Percentiles rank a stretch among this genome's conserved stretches.
Evolutionary conservation across 106 monocot species (phyloP).

Genomic region (Dendrobium chrysotoxum): DNA sequence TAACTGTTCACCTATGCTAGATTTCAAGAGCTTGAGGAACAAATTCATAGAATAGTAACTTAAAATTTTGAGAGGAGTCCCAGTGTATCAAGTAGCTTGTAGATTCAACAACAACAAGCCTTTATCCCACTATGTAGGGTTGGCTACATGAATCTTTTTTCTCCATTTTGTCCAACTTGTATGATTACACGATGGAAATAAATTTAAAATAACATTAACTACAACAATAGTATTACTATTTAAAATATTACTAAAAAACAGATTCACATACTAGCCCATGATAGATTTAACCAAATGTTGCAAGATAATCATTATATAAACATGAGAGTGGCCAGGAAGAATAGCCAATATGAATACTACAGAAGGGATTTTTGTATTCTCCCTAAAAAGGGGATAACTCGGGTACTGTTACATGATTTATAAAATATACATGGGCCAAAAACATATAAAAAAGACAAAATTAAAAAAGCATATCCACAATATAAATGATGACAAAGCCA

Average conservation of each 20-base stretch:
- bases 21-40: too few relatives aligned
- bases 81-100: too few relatives aligned
- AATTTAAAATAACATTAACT: neutral
- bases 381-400: neutral
- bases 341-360: neutral
- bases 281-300: neutral
- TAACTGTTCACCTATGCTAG: too few relatives aligned
- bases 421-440: neutral
- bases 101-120: too few relatives aligned
- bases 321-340: neutral
- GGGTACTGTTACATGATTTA: neutral
- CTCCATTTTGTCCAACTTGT: too few relatives aligned
- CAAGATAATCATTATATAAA: neutral
- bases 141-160: too few relatives aligned
- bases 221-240: neutral
- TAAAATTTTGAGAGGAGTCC: too few relatives aligned
- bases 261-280: neutral
- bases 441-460: neutral
- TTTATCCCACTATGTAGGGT: too few relatives aligned
- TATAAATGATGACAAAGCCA: conserved; percentile 7
- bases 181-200: too few relatives aligned
- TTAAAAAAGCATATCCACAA: conserved; percentile 1
- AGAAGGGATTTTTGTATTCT: neutral
- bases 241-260: neutral
- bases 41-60: too few relatives aligned